Conservation (phyloP, 163 green algal species). For the Scenedesmus sp. region DNA sequence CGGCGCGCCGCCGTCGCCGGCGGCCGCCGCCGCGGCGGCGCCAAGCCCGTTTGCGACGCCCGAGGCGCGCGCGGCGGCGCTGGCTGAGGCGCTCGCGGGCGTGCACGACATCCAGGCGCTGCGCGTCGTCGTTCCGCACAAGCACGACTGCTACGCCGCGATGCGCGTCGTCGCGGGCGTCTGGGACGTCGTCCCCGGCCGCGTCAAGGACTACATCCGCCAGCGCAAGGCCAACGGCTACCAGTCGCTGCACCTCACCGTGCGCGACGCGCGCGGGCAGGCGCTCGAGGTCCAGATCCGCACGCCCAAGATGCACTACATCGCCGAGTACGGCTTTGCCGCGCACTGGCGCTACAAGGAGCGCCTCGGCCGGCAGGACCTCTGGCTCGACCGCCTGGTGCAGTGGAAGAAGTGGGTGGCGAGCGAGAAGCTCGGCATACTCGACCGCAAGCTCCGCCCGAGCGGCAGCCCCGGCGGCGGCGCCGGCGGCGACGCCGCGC, state of each 20-base stretch:
- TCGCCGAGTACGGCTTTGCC: conserved; percentile 88
- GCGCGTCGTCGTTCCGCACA: conserved; percentile 80
- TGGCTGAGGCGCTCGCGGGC: conserved; percentile 56
- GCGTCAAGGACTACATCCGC: conserved; percentile 91
- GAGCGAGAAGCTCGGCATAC: conserved; percentile 36
- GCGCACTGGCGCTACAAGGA: conserved; percentile 97
- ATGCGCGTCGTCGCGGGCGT: conserved; percentile 67
- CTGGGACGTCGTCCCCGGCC: conserved; percentile 66
- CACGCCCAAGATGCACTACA: conserved; percentile 91
- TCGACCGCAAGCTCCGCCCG: conserved; percentile 37
- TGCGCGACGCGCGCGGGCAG: conserved; percentile 56
- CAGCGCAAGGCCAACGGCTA: conserved; percentile 90
- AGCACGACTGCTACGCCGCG: conserved; percentile 82
- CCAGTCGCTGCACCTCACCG: conserved; percentile 80
- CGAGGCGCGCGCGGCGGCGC: neutral
- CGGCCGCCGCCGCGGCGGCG: conserved; percentile 14
- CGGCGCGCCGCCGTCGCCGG: conserved; percentile 7
- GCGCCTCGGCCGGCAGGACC: conserved; percentile 34
- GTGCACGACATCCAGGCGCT: conserved; percentile 85
- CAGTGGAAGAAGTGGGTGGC: conserved; percentile 49
- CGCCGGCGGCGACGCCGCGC: conserved; percentile 20
- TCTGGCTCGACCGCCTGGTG: conserved; percentile 44
- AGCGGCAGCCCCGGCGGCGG: conserved; percentile 29
- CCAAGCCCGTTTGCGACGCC: neutral
- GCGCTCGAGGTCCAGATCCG: conserved; percentile 90